Conservation (phyloP, 2,329 filamentous ascomycete genomes). For the Claviceps pusilla region DNA sequence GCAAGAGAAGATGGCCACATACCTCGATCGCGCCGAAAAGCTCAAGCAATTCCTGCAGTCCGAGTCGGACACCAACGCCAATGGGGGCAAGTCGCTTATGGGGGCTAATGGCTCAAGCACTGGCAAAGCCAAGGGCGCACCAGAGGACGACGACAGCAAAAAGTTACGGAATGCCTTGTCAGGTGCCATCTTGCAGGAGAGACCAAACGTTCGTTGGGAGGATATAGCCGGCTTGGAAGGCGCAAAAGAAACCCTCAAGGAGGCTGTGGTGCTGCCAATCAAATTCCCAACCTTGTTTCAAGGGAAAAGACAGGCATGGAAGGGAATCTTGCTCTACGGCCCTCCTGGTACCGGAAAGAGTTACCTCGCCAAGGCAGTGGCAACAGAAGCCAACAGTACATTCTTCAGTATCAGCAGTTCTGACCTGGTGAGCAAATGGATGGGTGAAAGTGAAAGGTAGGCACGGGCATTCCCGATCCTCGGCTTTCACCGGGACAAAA, state of each 20-base stretch:
- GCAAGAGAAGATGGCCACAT: constrained; percentile 82
- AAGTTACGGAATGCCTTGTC: constrained; percentile 83
- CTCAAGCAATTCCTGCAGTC: constrained; percentile 79
- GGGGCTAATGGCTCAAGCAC: constrained; percentile 57
- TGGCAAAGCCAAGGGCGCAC: constrained; percentile 45
- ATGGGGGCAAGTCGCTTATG: constrained; percentile 42
- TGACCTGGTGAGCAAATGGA: constrained; percentile 97
- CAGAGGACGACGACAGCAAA: constrained; percentile 81
- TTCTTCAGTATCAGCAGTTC: constrained; percentile 98
- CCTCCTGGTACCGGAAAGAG: constrained; percentile 95
- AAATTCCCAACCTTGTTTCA: constrained; percentile 96
- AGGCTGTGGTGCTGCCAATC: constrained; percentile 93
- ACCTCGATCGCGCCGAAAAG: constrained; percentile 98
- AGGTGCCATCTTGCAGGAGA: constrained; percentile 85
- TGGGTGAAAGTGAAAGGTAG: constrained; percentile 96
- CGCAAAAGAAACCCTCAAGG: constrained; percentile 93
- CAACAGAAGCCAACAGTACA: constrained; percentile 95
- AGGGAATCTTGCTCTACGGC: constrained; percentile 89
- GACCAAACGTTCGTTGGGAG: constrained; percentile 95
- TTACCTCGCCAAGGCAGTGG: constrained; percentile 92
- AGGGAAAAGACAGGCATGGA: constrained; percentile 95
- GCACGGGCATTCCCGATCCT: constrained; percentile 1
- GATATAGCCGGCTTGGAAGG: constrained; percentile 89
- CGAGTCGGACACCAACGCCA: constrained; percentile 58
- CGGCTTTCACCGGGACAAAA: too few relatives aligned